These are phyloP conservation scores for Hanseniaspora jakobsenii DNA, from an alignment of 805 yeast species.

Conservation along the genomic window DNA sequence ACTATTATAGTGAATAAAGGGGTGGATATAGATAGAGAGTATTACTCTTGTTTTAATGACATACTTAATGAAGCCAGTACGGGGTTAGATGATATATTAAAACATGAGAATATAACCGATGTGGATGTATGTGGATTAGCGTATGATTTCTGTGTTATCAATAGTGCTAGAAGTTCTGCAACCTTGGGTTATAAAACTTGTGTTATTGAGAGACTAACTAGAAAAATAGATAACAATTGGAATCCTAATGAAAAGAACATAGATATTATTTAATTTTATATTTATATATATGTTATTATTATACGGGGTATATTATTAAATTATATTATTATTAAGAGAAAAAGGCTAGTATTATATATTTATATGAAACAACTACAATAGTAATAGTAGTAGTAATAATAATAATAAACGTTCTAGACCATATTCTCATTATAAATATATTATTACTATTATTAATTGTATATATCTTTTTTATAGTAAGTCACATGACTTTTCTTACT, in stretches of 20 bases:
- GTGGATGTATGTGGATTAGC: constrained; percentile 76
- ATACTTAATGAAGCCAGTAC: constrained; percentile 64
- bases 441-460: too few relatives aligned
- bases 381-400: too few relatives aligned
- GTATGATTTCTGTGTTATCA: constrained; percentile 71
- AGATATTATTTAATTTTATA: too few relatives aligned
- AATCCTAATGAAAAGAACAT: constrained; percentile 4
- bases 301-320: too few relatives aligned
- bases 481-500: too few relatives aligned
- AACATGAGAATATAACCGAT: constrained; percentile 37
- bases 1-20: constrained; percentile 57
- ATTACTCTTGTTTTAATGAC: constrained; percentile 78
- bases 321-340: too few relatives aligned
- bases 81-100: constrained; percentile 42
- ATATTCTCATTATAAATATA: too few relatives aligned
- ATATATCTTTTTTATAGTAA: too few relatives aligned
- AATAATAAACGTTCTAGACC: too few relatives aligned
- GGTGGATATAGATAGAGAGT: constrained; percentile 57
- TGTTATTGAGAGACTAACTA: constrained; percentile 47
- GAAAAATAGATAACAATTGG: constrained; percentile 42
- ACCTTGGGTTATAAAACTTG: constrained; percentile 49
- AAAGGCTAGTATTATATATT: too few relatives aligned
- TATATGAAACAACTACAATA: too few relatives aligned
- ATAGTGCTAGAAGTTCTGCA: constrained; percentile 61
- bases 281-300: too few relatives aligned